Base-by-base conservation (phyloP, 2,329 filamentous ascomycete species). In the Pyrenophora graminea region DNA sequence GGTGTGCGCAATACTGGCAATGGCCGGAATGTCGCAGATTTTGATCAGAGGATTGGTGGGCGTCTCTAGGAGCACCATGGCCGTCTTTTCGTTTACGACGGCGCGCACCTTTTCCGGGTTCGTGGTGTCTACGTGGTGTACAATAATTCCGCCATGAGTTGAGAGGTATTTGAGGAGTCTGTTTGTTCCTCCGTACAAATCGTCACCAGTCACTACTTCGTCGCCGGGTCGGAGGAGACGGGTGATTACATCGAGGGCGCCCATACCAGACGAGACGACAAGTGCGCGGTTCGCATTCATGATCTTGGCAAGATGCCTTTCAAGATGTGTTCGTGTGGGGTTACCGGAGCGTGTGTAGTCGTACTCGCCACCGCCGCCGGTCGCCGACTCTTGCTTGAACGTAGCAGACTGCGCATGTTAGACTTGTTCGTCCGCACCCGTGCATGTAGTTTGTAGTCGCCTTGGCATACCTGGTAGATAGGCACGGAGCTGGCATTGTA, bases 301-400 rank as follows among this genome's bases (percentile, higher is more conserved):
- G 73, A 99, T 96, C 83, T 99, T 99, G 69, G 95, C 94, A 65
- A 99, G 81, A 75, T 99, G 94, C 52, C 93, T 86, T 79, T 99
- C 94, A 57, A 99, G 85, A 70, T 99, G 94, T 30, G 93, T 96
- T 60, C 94, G 85, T 51, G 94, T 99, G 15, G 94, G 94, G 73
- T 99, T 99, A 49, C 94, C 94, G 31, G 92, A 97, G 55, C 95
- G 90, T 53, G 94, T 97, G 79, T 99, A 99, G 79, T 99, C 94
- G 76, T 97, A 99, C 75, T 97, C 92, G 69, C 84, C 80, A 62
- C 85, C 89, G 53, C 90, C 91, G 53, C 90, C 91, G 39, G 77
- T 82, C 56, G 89, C 88, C 15, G 88, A 90, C 18, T 84, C 84
- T 76, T 97, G 94, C 78, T 99, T 99, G 81, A 99, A 99, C 32